Evolutionary conservation across 441 rosid species (phyloP), one percentile per base, ranked within the genome.

Genomic region (Breynia disticha): DNA sequence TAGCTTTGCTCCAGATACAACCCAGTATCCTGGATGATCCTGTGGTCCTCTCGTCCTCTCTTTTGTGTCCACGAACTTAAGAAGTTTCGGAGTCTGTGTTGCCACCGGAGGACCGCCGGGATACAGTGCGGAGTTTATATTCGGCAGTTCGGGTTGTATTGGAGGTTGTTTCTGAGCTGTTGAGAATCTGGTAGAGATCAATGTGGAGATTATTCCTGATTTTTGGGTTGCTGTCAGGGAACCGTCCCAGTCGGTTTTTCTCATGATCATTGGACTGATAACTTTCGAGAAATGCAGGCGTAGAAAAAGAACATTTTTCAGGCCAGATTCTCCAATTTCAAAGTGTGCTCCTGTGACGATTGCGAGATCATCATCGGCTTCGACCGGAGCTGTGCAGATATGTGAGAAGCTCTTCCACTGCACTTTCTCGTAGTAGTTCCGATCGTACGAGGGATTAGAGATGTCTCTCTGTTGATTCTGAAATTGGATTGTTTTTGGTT

Each of bases 81-180:
- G 68, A 60, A 84, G 90, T 74, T 83, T 94, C 0, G 96, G 83
- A 9, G 90, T 83, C 73, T 81, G 99, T 5, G 75, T 73, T 0
- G 97, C 78, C 22, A 80, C 83, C 0, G 99, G 99, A 12, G 99
- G 99, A 11, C 99, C 94, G 0, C 99, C 97, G 0, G 96, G 96
- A 54, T 93, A 89, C 18, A 93, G 73, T 0, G 97, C 96, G 0
- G 97, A 89, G 73, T 89, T 93, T 74, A 93, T 77, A 61, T 79
- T 87, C 63, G 86, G 85, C 63, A 86, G 85, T 50, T 83, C 90
- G 16, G 79, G 80, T 42, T 86, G 86, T 56, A 73, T 63, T 5
- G 90, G 96, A 15, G 67, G 61, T 37, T 79, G 77, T 58, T 80
- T 89, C 46, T 82, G 96, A 20, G 71, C 84, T 10, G 79, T 56